phyloP scores from a whole-genome alignment of 495 filamentous ascomycete species.

The Lophiotrema nucula region DNA sequence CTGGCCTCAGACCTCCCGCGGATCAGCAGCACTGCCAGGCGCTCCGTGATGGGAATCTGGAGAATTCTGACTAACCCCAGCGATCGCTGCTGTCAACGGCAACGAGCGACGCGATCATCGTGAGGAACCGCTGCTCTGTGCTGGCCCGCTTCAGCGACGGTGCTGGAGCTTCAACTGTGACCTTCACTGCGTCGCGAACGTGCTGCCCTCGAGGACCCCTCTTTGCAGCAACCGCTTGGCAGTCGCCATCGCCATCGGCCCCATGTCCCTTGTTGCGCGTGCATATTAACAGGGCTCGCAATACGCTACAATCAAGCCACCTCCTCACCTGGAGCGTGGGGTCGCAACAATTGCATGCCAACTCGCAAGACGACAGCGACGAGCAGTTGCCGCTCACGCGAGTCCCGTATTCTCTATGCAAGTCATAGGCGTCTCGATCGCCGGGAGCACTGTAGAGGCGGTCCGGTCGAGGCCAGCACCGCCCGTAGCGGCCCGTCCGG shows the following conservation, averaged over 20 bases:
- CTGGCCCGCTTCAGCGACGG: neutral
- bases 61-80: neutral
- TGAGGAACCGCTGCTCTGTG: conserved; percentile 21
- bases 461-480: neutral
- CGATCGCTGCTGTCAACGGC: conserved; percentile 14
- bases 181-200: no score
- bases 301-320: conserved; percentile 25
- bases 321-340: conserved; percentile 19
- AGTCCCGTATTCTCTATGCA: conserved; percentile 24
- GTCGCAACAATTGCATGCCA: neutral
- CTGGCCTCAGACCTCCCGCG: neutral
- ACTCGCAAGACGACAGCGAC: neutral
- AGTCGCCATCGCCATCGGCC: conserved; percentile 16
- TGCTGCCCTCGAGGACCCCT: no score
- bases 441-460: neutral
- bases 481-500: conserved; percentile 2
- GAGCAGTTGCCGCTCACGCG: conserved; percentile 4
- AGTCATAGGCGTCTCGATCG: conserved; percentile 10
- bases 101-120: neutral
- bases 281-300: conserved; percentile 5
- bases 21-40: neutral
- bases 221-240: neutral
- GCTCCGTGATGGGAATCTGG: neutral
- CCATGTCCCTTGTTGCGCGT: conserved; percentile 8
- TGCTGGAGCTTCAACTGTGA: no score